phyloP scores from a whole-genome alignment of 805 yeast genomes.

The Ogataea philodendri region DNA sequence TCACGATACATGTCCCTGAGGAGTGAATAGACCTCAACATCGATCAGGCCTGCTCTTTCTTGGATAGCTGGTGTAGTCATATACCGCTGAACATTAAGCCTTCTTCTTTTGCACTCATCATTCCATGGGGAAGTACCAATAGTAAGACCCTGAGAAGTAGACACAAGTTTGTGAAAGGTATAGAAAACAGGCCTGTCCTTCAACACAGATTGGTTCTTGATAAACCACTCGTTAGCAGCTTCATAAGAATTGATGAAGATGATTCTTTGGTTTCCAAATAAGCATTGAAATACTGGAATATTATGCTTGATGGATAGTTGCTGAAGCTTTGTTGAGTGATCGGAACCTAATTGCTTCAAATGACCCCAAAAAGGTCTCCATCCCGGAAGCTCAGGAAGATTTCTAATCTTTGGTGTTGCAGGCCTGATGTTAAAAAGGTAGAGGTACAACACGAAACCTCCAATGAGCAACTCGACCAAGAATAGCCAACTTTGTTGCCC shows the following conservation, averaged over 20 bases:
- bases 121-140: constrained; percentile 45
- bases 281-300: constrained; percentile 29
- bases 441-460: too few species aligned
- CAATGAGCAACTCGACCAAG: too few species aligned
- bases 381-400: too few species aligned
- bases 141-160: constrained; percentile 38
- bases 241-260: constrained; percentile 20
- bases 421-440: too few species aligned
- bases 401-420: too few species aligned
- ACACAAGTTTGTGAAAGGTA: constrained; percentile 25
- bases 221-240: constrained; percentile 23
- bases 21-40: constrained; percentile 35
- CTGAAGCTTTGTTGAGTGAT: constrained; percentile 34
- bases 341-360: constrained; percentile 30
- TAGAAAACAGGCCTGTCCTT: constrained; percentile 26
- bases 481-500: too few species aligned
- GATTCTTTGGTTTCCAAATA: constrained; percentile 24
- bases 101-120: constrained; percentile 37
- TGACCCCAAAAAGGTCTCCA: too few species aligned
- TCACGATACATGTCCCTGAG: constrained; percentile 28
- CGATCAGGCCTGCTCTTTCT: constrained; percentile 35
- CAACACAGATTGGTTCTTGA: constrained; percentile 23
- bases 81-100: constrained; percentile 38
- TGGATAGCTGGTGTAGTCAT: constrained; percentile 38
- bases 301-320: constrained; percentile 31